Conservation (phyloP, 805 yeast species). For the Candida odintsovae region DNA sequence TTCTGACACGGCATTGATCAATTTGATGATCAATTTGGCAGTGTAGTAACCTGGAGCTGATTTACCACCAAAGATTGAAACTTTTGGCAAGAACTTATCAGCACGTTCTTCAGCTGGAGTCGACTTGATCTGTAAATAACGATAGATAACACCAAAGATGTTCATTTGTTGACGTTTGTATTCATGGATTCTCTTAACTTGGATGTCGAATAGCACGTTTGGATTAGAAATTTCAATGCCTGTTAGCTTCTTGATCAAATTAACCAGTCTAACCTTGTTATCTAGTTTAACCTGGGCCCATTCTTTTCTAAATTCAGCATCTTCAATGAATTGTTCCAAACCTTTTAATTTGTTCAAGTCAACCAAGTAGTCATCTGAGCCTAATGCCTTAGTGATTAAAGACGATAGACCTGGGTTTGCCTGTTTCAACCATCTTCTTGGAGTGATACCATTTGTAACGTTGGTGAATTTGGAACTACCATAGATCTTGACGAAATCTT, state of each 20-base stretch:
- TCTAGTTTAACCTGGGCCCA: conserved; percentile 70
- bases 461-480: conserved; percentile 83
- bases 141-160: conserved; percentile 80
- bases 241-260: conserved; percentile 59
- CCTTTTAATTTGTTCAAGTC: conserved; percentile 62
- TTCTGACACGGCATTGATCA: conserved; percentile 74
- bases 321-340: conserved; percentile 62
- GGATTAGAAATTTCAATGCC: conserved; percentile 54
- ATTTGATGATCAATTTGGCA: conserved; percentile 86
- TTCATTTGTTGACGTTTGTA: conserved; percentile 93
- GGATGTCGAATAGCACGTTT: conserved; percentile 78
- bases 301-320: conserved; percentile 54
- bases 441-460: conserved; percentile 93
- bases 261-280: conserved; percentile 66
- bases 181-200: conserved; percentile 93
- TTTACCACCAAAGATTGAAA: conserved; percentile 85
- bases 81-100: conserved; percentile 60
- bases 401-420: conserved; percentile 79
- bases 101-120: conserved; percentile 58
- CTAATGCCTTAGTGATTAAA: conserved; percentile 67
- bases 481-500: conserved; percentile 79
- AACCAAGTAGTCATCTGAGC: conserved; percentile 63
- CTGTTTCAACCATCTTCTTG: conserved; percentile 93
- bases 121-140: conserved; percentile 73
- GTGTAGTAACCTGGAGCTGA: conserved; percentile 97